A percentile compares a stretch with the other conserved stretches of the same genome.
Conservation (phyloP, 176 grass and related monocot species). For the Ensete ventricosum region DNA sequence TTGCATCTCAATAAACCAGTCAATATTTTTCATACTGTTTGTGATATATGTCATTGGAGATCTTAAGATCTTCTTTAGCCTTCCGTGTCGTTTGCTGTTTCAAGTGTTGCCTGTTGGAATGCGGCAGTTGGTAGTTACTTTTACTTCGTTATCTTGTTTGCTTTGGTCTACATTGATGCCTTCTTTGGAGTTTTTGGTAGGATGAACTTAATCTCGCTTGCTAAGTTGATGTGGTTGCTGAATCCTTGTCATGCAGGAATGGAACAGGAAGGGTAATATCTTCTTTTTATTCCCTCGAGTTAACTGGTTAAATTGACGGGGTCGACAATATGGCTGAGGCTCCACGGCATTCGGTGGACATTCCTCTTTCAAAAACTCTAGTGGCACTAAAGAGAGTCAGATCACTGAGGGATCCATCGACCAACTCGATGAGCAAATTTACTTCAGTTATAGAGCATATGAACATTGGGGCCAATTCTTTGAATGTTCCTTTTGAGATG, state of each 20-base stretch:
- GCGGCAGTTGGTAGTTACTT: too few relatives aligned
- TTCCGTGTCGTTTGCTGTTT: too few relatives aligned
- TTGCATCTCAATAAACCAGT: too few relatives aligned
- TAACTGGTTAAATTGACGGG: background rate
- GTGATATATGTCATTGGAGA: too few relatives aligned
- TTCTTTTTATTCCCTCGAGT: background rate
- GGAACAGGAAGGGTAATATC: background rate
- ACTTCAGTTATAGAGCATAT: constrained; percentile 43
- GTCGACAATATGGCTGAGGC: constrained; percentile 46
- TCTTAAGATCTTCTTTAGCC: too few relatives aligned
- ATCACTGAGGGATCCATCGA: constrained; percentile 75
- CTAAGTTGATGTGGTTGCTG: background rate
- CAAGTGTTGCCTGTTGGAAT: too few relatives aligned
- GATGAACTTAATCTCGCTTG: too few relatives aligned
- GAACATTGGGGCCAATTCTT: constrained; percentile 68
- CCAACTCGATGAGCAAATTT: constrained; percentile 71
- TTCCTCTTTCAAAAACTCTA: constrained; percentile 86
- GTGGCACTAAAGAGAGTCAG: constrained; percentile 87
- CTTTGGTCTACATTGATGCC: too few relatives aligned
- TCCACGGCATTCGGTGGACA: constrained; percentile 68
- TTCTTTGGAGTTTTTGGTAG: too few relatives aligned
- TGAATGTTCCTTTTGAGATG: constrained; percentile 38
- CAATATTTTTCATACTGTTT: too few relatives aligned
- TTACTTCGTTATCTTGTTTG: too few relatives aligned
- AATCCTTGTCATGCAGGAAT: background rate